Percentiles rank a stretch among this genome's conserved stretches.
These are phyloP conservation scores for Xylaria sp. DNA, from an alignment of 2,329 filamentous ascomycete genomes.

Conservation along the genomic window DNA sequence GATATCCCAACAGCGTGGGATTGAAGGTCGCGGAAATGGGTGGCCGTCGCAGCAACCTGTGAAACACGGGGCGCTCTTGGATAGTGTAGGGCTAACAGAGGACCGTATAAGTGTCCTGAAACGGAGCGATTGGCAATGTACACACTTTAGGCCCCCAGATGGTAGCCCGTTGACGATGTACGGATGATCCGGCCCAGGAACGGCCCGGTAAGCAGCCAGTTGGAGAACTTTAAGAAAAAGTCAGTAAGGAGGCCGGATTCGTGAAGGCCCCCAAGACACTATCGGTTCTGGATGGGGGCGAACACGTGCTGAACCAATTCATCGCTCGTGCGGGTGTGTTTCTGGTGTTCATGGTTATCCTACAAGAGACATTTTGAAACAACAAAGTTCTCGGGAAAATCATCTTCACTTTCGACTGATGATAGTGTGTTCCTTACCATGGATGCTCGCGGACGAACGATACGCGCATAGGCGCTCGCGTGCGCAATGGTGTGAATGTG, in stretches of 20 bases:
- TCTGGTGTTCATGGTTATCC: conserved; percentile 8
- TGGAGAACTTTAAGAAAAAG: neutral
- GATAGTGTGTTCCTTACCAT: neutral
- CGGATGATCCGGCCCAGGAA: conserved; percentile 2
- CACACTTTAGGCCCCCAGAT: conserved; percentile 19
- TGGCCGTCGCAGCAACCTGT: conserved; percentile 16
- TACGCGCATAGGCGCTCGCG: neutral
- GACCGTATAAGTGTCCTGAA: conserved; percentile 7
- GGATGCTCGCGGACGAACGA: neutral
- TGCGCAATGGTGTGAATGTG: neutral
- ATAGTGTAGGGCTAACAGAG: conserved; percentile 17
- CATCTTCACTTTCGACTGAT: neutral
- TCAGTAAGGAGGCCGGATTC: neutral
- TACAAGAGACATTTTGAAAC: conserved; percentile 18
- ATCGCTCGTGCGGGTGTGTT: neutral
- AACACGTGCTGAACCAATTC: conserved; percentile 22
- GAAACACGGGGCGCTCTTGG: conserved; percentile 19
- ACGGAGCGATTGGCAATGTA: neutral
- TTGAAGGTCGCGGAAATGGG: conserved; percentile 11
- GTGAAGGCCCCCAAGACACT: conserved; percentile 13
- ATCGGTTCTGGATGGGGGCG: conserved; percentile 14
- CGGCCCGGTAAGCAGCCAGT: neutral
- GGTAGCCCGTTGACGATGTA: conserved; percentile 8
- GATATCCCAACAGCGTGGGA: conserved; percentile 15
- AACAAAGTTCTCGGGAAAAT: neutral